phyloP scores from a whole-genome alignment of 768 basidiomycete species.

The Cystobasidium tubakii region DNA sequence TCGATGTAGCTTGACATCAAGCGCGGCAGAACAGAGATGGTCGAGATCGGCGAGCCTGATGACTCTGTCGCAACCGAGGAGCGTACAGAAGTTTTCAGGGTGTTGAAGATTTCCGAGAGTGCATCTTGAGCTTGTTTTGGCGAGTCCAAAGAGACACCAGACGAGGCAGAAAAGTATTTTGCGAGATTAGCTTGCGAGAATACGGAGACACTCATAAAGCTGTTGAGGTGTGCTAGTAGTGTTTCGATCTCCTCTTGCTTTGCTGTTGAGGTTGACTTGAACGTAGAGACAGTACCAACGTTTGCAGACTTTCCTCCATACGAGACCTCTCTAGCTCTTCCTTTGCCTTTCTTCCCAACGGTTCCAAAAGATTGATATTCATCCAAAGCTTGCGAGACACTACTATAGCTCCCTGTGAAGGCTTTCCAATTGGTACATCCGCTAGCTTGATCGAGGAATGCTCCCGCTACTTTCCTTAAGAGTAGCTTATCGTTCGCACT shows the following conservation, averaged over 20 bases:
- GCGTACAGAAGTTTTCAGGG: neutral
- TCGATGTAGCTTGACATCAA: neutral
- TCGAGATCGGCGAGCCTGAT: neutral
- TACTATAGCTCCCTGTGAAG: neutral
- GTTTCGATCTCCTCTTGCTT: neutral
- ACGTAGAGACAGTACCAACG: neutral
- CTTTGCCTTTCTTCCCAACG: neutral
- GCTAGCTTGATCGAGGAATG: neutral
- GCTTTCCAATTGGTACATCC: neutral
- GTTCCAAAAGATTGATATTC: neutral
- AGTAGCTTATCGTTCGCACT: neutral
- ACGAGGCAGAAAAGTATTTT: neutral
- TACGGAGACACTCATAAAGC: neutral
- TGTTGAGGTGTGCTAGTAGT: neutral
- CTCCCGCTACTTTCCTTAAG: neutral
- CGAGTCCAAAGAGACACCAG: neutral
- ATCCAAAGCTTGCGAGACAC: neutral
- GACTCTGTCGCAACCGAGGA: neutral
- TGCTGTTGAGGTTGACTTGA: neutral
- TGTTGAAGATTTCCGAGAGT: neutral
- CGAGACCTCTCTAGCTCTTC: neutral
- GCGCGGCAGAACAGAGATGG: neutral
- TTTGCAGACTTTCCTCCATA: neutral
- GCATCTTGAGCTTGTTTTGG: neutral
- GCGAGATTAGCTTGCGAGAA: slow-evolving; percentile 22